Percentiles rank a stretch among this genome's conserved stretches.
These are phyloP conservation scores for Coffea eugenioides DNA, from an alignment of 257 asterid genomes.

Conservation along the genomic window DNA sequence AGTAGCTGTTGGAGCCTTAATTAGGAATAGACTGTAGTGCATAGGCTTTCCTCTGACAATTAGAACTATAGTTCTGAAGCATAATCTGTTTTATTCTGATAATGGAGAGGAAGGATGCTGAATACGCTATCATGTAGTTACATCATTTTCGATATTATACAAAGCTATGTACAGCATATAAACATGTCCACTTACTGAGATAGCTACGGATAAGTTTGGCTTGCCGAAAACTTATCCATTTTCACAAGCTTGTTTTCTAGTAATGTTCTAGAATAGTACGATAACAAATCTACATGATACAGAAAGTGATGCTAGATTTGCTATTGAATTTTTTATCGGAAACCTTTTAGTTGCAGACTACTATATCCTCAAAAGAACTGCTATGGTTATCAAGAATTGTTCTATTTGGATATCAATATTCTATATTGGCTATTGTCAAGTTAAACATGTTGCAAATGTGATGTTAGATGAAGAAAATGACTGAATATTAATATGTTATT, in stretches of 20 bases:
- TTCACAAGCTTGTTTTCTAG: neutral
- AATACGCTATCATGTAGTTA: neutral
- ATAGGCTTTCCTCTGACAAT: neutral
- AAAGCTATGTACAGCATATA: neutral
- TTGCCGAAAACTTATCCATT: neutral
- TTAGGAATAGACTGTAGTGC: neutral
- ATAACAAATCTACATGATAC: neutral
- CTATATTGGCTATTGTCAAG: neutral
- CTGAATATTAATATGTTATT: neutral
- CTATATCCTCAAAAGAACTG: neutral
- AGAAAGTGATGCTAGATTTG: neutral
- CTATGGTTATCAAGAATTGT: neutral
- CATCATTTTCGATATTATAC: neutral
- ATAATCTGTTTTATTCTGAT: neutral
- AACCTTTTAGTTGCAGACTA: neutral
- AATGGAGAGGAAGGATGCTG: neutral
- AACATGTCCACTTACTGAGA: neutral
- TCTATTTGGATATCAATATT: neutral
- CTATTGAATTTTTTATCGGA: neutral
- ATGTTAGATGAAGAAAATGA: slow-evolving; percentile 2
- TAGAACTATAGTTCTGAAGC: neutral
- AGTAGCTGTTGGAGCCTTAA: neutral
- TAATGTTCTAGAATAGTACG: neutral
- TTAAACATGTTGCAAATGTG: neutral
- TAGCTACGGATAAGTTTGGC: neutral